Base-by-base conservation (phyloP, 805 yeast genomes). In the Ogataea degrootiae region DNA sequence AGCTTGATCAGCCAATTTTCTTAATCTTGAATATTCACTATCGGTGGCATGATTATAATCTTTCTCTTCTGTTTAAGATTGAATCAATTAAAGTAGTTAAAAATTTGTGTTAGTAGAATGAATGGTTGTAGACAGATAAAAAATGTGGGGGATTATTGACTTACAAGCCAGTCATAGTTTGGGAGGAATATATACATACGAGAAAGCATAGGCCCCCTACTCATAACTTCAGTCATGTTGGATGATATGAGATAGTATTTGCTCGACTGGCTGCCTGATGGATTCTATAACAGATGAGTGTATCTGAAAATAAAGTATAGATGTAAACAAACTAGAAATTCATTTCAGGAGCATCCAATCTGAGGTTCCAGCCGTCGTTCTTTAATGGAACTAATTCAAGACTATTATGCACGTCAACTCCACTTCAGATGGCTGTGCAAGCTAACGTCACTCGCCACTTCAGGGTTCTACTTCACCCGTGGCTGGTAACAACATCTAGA, bases 31-130 rank as follows among this genome's bases (percentile, higher is more conserved):
- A 66, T 88, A 91, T 59, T 81, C 74, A 3, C 66, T 56, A 65
- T 85, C 94, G 3, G 79, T 73, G 0, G 85, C 87, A 68, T 85
- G 94, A 62, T 85, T 85, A 59, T 85, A 85, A 61, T 84, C 91
- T 34, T 46, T 56, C 22, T 60, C 61, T 21, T 47, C 55, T 50
- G 31, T 17, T 15, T 9, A n/a, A 37, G 21, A n/a, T 23, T 15
- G 26, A 22, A 8, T 1, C 23, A 34, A 33, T 14, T 34, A 8
- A 26, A 36, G 16, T 39, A 37, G 39, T 34, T 15, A 12, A 15
- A 12, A 36, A 36, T 22, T 5, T 31, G 35, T 17, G 15, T 34
- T 38, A 12, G 21, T 37, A 19, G 17, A 39, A 29, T 37, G 19
- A 29, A 7, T 6, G 15, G 23, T 17, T 15, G 11, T 9, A 9